Base-by-base conservation (phyloP, 1,284 basidiomycete species). In the Austropuccinia psidii region DNA sequence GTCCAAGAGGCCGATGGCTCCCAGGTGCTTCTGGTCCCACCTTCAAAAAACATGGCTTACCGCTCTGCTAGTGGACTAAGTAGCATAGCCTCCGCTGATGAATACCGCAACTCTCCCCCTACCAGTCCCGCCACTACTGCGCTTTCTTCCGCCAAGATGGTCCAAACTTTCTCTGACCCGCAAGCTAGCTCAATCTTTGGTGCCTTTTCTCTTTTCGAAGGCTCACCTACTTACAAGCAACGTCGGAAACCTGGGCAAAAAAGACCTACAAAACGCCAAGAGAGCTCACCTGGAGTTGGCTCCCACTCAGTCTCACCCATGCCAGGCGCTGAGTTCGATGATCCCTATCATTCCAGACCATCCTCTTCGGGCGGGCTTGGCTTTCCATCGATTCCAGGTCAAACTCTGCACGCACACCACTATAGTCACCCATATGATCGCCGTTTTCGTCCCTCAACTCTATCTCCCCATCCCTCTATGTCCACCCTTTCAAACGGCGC, bases 171-270 rank as follows among this genome's bases (percentile, higher is more conserved):
- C 79, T 57, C 75, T 78, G 57, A 82, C 74, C 65, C 67, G 75
- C 75, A 70, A 75, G 77, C 50, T 73, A 80, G 67, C 61, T 84
- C 86, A 9, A 86, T 88, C 80, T 85, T 88, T 80, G 84, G 84
- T 37, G 85, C 87, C 80, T 86, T 90, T 80, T 86, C 88, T n/a
- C 82, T 91, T 57, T 88, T 90, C 74, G 89, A 89, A 79, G 90
- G 91, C 8, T 88, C 86, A 75, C 88, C 90, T 1, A 86, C 86
- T 7, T 93, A 93, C 84, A 93, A 93, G 81, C 88, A 89, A 77
- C 85, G 91, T n/a, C 85, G 90, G 75, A 90, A 90, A 84, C 89
- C 89, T 81, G 84, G 75, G n/a, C 84, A 72, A 55, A 72, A 72
- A 37, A 41, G 69, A n/a, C 69, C 69, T 9, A 15, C 47, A 7